Evolutionary conservation across 73 alveolate genomes (phyloP), one percentile per base, ranked within the genome.

Genomic region (Tetrahymena malaccensis): DNA sequence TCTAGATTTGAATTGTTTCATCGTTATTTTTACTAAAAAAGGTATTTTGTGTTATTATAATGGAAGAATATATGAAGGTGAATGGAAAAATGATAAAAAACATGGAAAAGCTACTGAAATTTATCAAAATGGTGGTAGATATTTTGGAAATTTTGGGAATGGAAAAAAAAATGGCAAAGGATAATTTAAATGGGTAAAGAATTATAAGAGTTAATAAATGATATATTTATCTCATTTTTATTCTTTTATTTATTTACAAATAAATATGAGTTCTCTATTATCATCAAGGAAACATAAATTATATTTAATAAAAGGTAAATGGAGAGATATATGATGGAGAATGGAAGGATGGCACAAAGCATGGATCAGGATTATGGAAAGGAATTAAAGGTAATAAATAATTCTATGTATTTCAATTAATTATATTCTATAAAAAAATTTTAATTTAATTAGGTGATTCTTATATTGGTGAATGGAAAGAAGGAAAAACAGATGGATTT

Each of bases 321-420:
- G 94, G 94, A 10, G 98, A 97, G 34, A 70, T 94, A 34, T 97
- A 97, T 94, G 97, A 93, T 43, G 98, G 98, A 35, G 98, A 97
- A 57, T 97, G 98, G 98, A 37, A 94, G 38, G 56, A 85, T 33
- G 96, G 96, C 21, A 96, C 94, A 38, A 97, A 97, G 43, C 93
- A 96, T 85, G 98, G 98, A 8, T 97, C 84, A 34, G 98, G 98
- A 3, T 8, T 70, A 31, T 70, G 89, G 89, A 70, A 70, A n/a
- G 89, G 89, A n/a, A 70, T 70, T 12, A 70, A 70, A 70, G 89
- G 89, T 70, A 70, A n/a, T 7, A 27, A 27, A 4, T 56, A 27
- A 35, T 4, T 35, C 43, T 43, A n/a, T 70, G 1, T 19, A 50
- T 19, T 27, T 70, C 11, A n/a, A 25, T 70, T 1, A 19, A 22